A percentile compares a stretch with the other conserved stretches of the same genome.
Conservation (phyloP, 2,329 filamentous ascomycete species). For the Colletotrichum sp. region DNA sequence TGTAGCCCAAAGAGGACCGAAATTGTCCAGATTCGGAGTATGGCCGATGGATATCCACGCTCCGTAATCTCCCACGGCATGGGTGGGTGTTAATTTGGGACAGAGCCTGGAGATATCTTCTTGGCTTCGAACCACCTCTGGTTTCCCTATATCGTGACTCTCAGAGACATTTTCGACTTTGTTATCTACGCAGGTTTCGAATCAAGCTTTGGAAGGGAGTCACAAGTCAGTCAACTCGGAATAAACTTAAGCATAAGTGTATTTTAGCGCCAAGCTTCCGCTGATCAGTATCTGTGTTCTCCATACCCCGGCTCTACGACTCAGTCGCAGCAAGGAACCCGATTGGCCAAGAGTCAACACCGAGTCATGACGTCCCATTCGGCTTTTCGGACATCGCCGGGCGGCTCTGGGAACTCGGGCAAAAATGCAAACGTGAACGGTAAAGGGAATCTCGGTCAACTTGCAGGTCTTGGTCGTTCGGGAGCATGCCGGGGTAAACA, state of each 20-base stretch:
- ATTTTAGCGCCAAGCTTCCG: neutral
- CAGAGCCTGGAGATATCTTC: neutral
- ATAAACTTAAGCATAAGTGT: neutral
- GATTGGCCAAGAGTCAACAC: neutral
- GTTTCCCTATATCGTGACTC: neutral
- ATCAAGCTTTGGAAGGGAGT: neutral
- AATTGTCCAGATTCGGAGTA: neutral
- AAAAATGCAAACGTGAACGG: neutral
- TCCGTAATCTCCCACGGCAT: neutral
- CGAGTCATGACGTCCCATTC: conserved; percentile 4
- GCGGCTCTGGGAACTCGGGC: neutral
- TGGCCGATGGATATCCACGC: neutral
- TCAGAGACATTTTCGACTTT: neutral
- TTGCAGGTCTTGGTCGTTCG: neutral
- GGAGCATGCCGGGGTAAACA: neutral
- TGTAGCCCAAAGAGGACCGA: neutral
- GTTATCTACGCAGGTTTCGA: neutral
- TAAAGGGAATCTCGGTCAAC: neutral
- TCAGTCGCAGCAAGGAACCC: neutral
- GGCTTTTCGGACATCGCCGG: neutral
- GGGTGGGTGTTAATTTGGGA: neutral
- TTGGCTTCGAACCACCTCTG: neutral
- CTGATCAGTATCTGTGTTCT: neutral
- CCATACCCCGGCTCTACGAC: neutral
- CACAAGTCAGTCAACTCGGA: neutral